phyloP scores from a whole-genome alignment of 176 grass and related monocot species.

The Tillandsia leiboldiana region DNA sequence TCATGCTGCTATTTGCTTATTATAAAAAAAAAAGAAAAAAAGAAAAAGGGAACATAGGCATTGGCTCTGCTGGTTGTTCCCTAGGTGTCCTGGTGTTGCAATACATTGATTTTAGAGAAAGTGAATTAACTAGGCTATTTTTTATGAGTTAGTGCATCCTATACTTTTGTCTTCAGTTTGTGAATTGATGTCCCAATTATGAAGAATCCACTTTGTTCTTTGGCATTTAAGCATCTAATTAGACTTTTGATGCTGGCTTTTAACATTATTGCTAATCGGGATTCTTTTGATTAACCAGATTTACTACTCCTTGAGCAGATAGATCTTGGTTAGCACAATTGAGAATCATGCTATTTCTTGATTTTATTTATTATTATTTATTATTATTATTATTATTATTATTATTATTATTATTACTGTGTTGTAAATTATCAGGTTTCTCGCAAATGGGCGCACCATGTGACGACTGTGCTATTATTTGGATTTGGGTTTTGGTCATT shows the following conservation, averaged over 20 bases:
- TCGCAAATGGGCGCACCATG: constrained; percentile 85
- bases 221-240: no score
- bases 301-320: not conserved
- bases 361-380: not conserved
- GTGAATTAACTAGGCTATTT: no score
- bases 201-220: no score
- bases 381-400: no score
- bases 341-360: not conserved
- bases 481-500: constrained; percentile 90
- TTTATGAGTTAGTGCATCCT: no score
- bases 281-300: not conserved
- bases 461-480: constrained; percentile 88
- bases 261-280: no score
- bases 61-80: not conserved
- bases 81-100: not conserved
- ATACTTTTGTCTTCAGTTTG: no score
- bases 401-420: no score
- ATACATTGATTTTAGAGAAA: not conserved
- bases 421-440: constrained; percentile 17
- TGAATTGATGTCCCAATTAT: no score
- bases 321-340: not conserved
- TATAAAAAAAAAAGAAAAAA: no score
- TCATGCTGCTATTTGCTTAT: not conserved
- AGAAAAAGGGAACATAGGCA: not conserved
- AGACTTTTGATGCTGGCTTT: no score